Evolutionary conservation across 768 basidiomycete genomes (phyloP).

Genomic region (Boletus reticuloceps): DNA sequence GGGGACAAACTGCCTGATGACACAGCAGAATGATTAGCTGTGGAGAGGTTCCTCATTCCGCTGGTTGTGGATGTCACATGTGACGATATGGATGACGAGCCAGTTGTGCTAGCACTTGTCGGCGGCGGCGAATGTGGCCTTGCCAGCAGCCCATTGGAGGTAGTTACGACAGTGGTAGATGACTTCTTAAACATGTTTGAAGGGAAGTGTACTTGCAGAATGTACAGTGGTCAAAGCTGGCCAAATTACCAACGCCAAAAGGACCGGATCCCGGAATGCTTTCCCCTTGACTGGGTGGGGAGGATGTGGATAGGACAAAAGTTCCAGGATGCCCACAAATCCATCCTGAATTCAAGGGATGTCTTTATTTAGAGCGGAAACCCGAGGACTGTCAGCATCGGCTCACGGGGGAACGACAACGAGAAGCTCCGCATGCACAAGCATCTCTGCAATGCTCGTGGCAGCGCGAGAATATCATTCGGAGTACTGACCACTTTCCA

Average conservation of each 20-base stretch:
- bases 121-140: neutral
- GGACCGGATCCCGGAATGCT: neutral
- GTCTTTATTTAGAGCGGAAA: conserved; percentile 9
- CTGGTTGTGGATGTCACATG: neutral
- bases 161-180: neutral
- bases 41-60: neutral
- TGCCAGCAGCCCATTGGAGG: neutral
- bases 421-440: conserved; percentile 4
- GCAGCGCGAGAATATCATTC: conserved; percentile 8
- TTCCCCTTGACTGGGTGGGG: neutral
- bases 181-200: neutral
- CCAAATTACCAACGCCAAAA: neutral
- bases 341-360: neutral
- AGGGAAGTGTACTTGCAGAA: neutral
- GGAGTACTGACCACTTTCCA: neutral
- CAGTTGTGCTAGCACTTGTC: neutral
- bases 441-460: conserved; percentile 1
- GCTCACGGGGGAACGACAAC: conserved; percentile 8
- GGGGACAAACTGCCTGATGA: neutral
- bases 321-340: neutral
- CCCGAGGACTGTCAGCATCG: neutral
- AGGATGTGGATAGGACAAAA: neutral
- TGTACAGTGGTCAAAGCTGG: neutral
- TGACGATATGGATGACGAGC: neutral
- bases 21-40: too few relatives aligned